These are phyloP conservation scores for Phytopythium oedochilum DNA, from an alignment of 352 stramenopile species.

Conservation along the genomic window DNA sequence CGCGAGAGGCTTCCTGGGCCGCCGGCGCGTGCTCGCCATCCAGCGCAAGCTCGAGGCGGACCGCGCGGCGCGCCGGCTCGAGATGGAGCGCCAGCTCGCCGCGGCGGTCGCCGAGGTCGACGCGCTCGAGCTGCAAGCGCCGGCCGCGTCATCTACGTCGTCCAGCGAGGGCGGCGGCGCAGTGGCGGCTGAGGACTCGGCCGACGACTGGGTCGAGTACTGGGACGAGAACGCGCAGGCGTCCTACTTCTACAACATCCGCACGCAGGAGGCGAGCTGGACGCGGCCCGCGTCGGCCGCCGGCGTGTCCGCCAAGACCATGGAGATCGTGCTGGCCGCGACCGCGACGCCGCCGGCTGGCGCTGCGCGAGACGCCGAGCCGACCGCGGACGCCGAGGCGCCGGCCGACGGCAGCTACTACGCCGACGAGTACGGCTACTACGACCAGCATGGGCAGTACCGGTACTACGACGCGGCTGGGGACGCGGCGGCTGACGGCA, in stretches of 20 bases:
- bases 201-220: constrained; percentile 86
- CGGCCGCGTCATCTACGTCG: too few species aligned
- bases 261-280: constrained; percentile 85
- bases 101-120: constrained; percentile 54
- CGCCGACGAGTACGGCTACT: constrained; percentile 77
- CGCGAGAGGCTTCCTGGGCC: constrained; percentile 51
- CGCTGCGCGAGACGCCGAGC: constrained; percentile 14
- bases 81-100: constrained; percentile 52
- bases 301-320: constrained; percentile 19
- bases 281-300: constrained; percentile 48
- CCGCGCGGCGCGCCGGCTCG: constrained; percentile 46
- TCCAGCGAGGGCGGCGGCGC: too few species aligned
- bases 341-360: constrained; percentile 10
- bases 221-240: constrained; percentile 88
- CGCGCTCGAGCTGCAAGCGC: constrained; percentile 20
- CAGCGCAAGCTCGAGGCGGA: constrained; percentile 65
- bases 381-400: constrained; percentile 15
- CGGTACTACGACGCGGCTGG: constrained; percentile 70
- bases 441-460: constrained; percentile 75
- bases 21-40: constrained; percentile 43
- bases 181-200: constrained; percentile 5
- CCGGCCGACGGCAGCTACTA: constrained; percentile 26
- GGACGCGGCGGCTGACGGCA: not conserved
- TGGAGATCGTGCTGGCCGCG: constrained; percentile 30
- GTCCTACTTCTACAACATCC: constrained; percentile 88